Evolutionary conservation across 2,329 filamentous ascomycete genomes (phyloP).

Genomic region (Teratosphaeria nubilosa): DNA sequence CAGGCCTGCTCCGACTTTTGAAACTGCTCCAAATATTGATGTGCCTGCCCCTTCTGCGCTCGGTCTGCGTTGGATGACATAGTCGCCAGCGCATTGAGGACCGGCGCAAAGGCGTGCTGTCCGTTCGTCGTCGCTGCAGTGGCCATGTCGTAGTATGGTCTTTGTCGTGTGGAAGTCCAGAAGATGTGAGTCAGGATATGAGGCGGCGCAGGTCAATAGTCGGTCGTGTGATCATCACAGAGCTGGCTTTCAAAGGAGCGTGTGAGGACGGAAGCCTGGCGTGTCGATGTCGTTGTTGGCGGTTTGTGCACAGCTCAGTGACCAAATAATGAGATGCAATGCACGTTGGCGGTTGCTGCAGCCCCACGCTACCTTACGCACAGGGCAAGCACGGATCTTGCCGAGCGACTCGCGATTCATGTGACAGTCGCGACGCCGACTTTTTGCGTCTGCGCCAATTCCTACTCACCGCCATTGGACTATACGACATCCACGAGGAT

Average conservation of each 20-base stretch:
- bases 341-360: not conserved
- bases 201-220: not conserved
- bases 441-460: not conserved
- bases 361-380: not conserved
- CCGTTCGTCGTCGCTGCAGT: slow-evolving; percentile 36
- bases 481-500: no score
- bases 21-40: slow-evolving; percentile 85
- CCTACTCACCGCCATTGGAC: not conserved
- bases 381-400: not conserved
- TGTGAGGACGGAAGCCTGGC: not conserved
- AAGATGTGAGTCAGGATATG: not conserved
- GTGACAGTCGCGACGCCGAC: not conserved
- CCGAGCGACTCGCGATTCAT: not conserved
- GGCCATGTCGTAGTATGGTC: slow-evolving; percentile 15
- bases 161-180: not conserved
- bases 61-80: slow-evolving; percentile 79
- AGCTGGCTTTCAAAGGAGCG: not conserved
- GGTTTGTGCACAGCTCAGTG: not conserved
- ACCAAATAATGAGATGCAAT: not conserved
- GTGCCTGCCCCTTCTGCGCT: slow-evolving; percentile 76
- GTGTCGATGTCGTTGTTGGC: not conserved
- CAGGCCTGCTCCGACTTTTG: slow-evolving; percentile 97
- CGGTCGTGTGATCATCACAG: not conserved
- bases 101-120: slow-evolving; percentile 58
- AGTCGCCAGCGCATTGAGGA: slow-evolving; percentile 78